A percentile compares a stretch with the other conserved stretches of the same genome.
These are phyloP conservation scores for Clonostachys rhizophaga DNA, from an alignment of 2,329 filamentous ascomycete species.

Conservation along the genomic window DNA sequence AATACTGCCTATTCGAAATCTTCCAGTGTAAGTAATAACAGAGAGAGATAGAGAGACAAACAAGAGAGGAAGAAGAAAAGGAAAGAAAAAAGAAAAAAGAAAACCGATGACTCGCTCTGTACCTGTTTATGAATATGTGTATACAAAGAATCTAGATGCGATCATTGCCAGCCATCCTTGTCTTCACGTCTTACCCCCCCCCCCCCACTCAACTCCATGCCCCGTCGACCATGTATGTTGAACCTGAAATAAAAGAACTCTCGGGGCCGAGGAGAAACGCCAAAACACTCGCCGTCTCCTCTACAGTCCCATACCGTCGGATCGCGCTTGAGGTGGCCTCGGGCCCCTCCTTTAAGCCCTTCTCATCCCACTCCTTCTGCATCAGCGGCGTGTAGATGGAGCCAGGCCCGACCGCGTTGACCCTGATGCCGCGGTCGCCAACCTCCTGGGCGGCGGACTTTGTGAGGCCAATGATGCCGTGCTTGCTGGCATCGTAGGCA, in stretches of 20 bases:
- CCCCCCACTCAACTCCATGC: slow-evolving; percentile 22
- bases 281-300: slow-evolving; percentile 40
- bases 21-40: no score
- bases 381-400: slow-evolving; percentile 43
- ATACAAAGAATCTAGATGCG: neutral
- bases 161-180: neutral
- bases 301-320: slow-evolving; percentile 36
- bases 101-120: neutral
- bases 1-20: no score
- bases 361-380: slow-evolving; percentile 32
- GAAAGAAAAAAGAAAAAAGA: neutral
- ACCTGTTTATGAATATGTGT: neutral
- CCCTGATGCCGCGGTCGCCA: slow-evolving; percentile 32
- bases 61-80: no score
- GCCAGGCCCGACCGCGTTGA: slow-evolving; percentile 39
- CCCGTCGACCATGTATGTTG: slow-evolving; percentile 37
- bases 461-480: slow-evolving; percentile 24
- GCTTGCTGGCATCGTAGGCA: slow-evolving; percentile 26
- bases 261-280: slow-evolving; percentile 41
- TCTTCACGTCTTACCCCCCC: neutral
- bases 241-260: slow-evolving; percentile 38
- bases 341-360: slow-evolving; percentile 23
- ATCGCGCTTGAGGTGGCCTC: slow-evolving; percentile 37
- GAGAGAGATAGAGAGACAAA: no score
- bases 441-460: slow-evolving; percentile 22